Evolutionary conservation across 2,329 filamentous ascomycete genomes (phyloP).

Genomic region (Stylonectria norvegica): DNA sequence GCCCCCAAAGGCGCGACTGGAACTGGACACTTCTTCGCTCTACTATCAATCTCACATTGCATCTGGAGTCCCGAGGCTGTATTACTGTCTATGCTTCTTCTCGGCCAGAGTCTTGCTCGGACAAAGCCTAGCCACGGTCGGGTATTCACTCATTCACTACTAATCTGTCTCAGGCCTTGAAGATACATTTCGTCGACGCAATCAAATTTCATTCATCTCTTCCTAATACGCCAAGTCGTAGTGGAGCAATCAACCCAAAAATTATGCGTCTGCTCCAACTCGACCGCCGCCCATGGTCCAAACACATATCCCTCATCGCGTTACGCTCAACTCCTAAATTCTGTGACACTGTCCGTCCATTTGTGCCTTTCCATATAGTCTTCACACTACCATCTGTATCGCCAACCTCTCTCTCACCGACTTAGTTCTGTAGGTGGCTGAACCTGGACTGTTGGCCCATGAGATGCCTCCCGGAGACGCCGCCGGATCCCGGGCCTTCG

Average conservation of each 20-base stretch:
- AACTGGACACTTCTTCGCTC: conserved; percentile 17
- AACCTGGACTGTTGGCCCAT: conserved; percentile 36
- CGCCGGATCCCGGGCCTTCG: conserved; percentile 25
- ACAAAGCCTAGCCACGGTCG: too few species aligned
- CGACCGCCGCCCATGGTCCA: too few species aligned
- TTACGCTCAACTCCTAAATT: too few species aligned
- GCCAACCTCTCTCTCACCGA: too few species aligned
- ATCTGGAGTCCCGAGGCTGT: conserved; percentile 22
- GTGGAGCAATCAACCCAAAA: too few species aligned
- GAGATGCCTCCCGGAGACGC: conserved; percentile 37
- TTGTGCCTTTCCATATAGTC: too few species aligned
- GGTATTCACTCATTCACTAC: background rate
- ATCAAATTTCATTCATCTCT: conserved; percentile 7
- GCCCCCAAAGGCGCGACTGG: conserved; percentile 22
- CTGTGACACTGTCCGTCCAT: too few species aligned
- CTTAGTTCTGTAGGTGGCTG: too few species aligned
- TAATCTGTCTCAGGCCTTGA: background rate
- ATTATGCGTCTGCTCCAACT: too few species aligned
- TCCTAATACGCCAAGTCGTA: too few species aligned
- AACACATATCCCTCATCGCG: too few species aligned
- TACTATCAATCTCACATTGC: conserved; percentile 12
- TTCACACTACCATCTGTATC: too few species aligned
- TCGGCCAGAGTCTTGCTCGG: conserved; percentile 1
- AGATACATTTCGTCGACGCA: conserved; percentile 3
- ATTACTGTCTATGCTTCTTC: conserved; percentile 8